These are phyloP conservation scores for Bassia scoparia DNA, from an alignment of 148 eudicot genomes.

Conservation along the genomic window DNA sequence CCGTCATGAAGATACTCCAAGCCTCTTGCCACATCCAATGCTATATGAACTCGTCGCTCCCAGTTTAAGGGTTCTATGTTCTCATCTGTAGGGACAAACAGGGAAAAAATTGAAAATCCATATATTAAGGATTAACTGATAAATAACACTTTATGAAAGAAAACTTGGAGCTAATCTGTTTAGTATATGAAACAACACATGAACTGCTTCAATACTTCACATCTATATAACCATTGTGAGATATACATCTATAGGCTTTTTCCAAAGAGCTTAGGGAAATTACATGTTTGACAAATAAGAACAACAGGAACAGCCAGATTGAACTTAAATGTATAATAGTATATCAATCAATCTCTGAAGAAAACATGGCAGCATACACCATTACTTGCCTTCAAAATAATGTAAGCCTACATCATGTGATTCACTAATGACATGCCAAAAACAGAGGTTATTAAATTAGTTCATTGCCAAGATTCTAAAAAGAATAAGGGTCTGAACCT, in stretches of 20 bases:
- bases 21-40: slow-evolving; percentile 87
- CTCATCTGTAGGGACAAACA: slow-evolving; percentile 52
- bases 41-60: slow-evolving; percentile 77
- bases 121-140: neutral
- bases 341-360: neutral
- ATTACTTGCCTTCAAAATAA: neutral
- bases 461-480: no score
- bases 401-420: neutral
- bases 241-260: neutral
- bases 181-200: neutral
- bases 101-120: neutral
- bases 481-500: no score
- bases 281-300: neutral
- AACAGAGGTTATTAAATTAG: neutral
- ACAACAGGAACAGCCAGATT: neutral
- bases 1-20: slow-evolving; percentile 98
- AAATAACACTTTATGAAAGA: neutral
- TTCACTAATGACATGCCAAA: neutral
- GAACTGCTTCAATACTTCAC: neutral
- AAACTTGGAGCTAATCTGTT: neutral
- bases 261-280: neutral
- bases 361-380: neutral
- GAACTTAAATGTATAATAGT: neutral
- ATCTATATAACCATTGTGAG: neutral
- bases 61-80: slow-evolving; percentile 64